Base-by-base conservation (phyloP, 257 asterid genomes). In the Leonotis leonurus region DNA sequence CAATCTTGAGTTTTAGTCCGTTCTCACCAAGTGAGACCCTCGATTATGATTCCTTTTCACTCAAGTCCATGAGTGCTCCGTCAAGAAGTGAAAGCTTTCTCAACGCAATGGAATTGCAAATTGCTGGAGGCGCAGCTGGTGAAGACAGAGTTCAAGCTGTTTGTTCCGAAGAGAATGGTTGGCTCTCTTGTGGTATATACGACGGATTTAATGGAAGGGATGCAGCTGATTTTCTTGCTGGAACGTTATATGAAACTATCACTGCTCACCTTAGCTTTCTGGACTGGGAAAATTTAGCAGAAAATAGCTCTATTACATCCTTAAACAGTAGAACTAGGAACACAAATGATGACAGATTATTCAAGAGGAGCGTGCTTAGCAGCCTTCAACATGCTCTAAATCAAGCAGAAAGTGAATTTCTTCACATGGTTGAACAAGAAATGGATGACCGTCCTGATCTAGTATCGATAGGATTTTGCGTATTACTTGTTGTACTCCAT, bases 41-140 rank as follows among this genome's bases (percentile, higher is more conserved):
- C 14, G 95, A 83, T 59, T 70, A 49, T 6, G 96, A 88, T 57
- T 72, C 84, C 16, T 71, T 73, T 65, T 82, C 85, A 3, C 74
- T 80, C 37, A 83, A 82, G 53, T 80, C 87, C 16, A 66, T 73
- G 64, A 75, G 84, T 54, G 81, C 80, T 54, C 85, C 85, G 49
- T 77, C 82, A 7, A 73, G 79, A 68, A 73, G 69, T 53, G 93
- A 91, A 9, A 77, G 95, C 69, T 85, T 86, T 73, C 80, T 92
- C 61, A 89, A 74, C 50, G 70, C 85, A 1, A 67, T 73, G 67
- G 97, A 89, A 41, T 69, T 92, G 45, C 95, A 92, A 70, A 82
- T 89, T 29, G 99, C 99, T 12, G 99, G 97, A 17, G 99, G 99
- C 14, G 95, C 99, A 14, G 99, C 97, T 25, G 99, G 97, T 8